Conservation (phyloP, 2,329 filamentous ascomycete species). For the Fusarium pseudocircinatum region DNA sequence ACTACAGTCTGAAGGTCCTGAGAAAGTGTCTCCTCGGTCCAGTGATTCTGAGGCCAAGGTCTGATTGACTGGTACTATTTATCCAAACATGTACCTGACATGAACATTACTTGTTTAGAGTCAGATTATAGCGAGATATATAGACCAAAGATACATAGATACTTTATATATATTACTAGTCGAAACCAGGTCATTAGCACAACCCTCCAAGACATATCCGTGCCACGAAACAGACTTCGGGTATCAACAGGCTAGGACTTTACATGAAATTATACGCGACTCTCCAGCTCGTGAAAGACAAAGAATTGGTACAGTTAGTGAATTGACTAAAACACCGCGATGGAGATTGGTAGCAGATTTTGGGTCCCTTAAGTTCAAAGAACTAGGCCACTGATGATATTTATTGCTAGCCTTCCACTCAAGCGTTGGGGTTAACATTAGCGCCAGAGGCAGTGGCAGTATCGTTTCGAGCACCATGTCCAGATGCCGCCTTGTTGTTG, state of each 20-base stretch:
- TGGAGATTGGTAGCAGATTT: no score
- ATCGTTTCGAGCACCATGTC: not conserved
- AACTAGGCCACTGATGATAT: fast-evolving
- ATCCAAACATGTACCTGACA: no score
- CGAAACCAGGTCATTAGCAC: fast-evolving
- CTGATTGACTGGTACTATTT: no score
- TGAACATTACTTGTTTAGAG: no score
- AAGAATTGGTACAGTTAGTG: fast-evolving
- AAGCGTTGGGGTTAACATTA: not conserved
- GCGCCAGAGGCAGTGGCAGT: not conserved
- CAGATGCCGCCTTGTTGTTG: not conserved
- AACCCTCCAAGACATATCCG: not conserved
- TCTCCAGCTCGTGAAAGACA: not conserved
- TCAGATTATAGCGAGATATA: no score
- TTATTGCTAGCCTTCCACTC: fast-evolving
- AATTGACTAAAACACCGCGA: not conserved
- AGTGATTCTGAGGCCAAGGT: no score
- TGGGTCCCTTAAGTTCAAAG: no score
- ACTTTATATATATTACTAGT: no score
- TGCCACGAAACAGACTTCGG: not conserved
- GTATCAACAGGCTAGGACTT: not conserved
- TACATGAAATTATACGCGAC: not conserved
- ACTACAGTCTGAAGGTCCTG: no score
- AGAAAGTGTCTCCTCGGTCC: no score
- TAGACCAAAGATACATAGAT: no score